Base-by-base conservation (phyloP, 345 rosid species). In the Excoecaria cochinchinensis region DNA sequence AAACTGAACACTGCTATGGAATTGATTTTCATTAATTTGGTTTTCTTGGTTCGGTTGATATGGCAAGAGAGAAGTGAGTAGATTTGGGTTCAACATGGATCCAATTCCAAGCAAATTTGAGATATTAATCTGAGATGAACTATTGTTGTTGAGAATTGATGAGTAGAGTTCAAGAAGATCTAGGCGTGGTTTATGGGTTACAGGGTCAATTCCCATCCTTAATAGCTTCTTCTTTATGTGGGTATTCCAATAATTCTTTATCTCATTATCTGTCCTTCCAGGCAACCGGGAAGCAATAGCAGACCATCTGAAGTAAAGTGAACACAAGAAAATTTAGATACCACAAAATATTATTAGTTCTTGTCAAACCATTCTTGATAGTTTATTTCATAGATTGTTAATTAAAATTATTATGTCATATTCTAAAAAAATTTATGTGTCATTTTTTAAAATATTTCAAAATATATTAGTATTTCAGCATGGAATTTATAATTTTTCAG, bases 171-270 rank as follows among this genome's bases (percentile, higher is more conserved):
- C 77, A 58, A 77, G 78, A 65, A 82, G 74, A 72, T 90, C 93
- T 8, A 93, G 81, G 14, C 91, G 89, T 25, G 97, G 97, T 52
- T 70, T 76, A 55, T 94, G 98, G 48, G 98, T 94, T 0, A 86
- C 86, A 8, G 98, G 98, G 69, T 94, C 98, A 16, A 94, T 91
- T 52, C 98, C 97, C 95, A 90, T 88, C 72, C 88, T 83, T 3
- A 90, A 25, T 2, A 94, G 88, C 57, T 78, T 88, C 75, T 90
- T 93, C 83, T 82, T 91, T 78, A 93, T 88, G 84, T 83, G 94
- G 52, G 98, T 93, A 84, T 93, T 93, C 98, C 98, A 93, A 53
- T 84, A 90, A 68, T 93, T 93, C 74, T 93, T 93, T 36, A 93
- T 91, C 78, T 91, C 98, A 50, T 93, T 93, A 64, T 93, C 98